These are phyloP conservation scores for Candida manassasensis DNA, from an alignment of 805 yeast species.

Conservation along the genomic window DNA sequence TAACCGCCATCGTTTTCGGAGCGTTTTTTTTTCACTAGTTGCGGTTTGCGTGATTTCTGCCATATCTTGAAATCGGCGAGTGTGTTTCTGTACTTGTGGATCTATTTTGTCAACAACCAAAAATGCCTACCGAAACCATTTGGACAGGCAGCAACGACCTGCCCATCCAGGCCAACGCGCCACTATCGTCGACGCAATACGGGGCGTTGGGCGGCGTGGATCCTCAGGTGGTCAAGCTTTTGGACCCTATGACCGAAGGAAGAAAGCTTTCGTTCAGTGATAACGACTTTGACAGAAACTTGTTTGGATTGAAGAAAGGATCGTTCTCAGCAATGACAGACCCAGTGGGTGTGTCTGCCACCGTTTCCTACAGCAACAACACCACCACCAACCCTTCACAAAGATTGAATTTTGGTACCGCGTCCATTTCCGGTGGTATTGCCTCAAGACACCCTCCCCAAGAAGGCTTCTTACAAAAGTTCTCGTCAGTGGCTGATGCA, in stretches of 20 bases:
- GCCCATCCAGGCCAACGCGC: constrained; percentile 14
- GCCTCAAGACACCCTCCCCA: constrained; percentile 44
- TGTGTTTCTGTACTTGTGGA: no score
- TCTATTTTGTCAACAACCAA: no score
- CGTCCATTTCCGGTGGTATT: constrained; percentile 56
- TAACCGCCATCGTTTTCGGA: no score
- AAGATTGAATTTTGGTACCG: constrained; percentile 47
- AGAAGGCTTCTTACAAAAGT: constrained; percentile 55
- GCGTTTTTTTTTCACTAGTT: no score
- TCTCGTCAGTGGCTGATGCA: constrained; percentile 62
- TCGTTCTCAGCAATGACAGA: constrained; percentile 45
- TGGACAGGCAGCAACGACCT: constrained; percentile 33
- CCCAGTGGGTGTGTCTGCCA: constrained; percentile 31
- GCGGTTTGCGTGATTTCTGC: no score
- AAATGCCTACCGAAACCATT: constrained; percentile 39
- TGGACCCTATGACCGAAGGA: constrained; percentile 9
- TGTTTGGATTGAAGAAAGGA: constrained; percentile 46
- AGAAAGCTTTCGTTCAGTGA: constrained; percentile 41
- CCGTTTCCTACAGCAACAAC: constrained; percentile 14
- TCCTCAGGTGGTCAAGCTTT: constrained; percentile 34
- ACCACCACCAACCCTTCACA: constrained; percentile 13
- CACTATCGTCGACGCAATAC: constrained; percentile 16
- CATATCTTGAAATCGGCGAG: no score
- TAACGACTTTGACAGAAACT: constrained; percentile 33
- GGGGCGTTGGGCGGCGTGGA: constrained; percentile 37